These are phyloP conservation scores for Malus domestica DNA, from an alignment of 306 rosid species.

Conservation along the genomic window ASM211411v1 NC_041797.1:953001-953500, in stretches of 20 bases:
- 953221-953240: not conserved
- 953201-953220: not conserved
- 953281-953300: not conserved
- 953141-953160: not conserved
- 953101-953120: not conserved
- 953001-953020: constrained; percentile 38
- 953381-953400: constrained; percentile 27
- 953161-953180: not conserved
- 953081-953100: constrained; percentile 5
- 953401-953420: constrained; percentile 58
- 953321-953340: not conserved
- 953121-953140: not conserved
- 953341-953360: not conserved
- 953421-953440: constrained; percentile 50
- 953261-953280: not conserved
- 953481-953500: constrained; percentile 70
- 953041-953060: not conserved
- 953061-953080: not conserved
- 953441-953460: constrained; percentile 32
- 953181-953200: not conserved
- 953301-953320: not conserved
- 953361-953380: not conserved
- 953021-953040: not conserved
- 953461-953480: constrained; percentile 44
- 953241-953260: not conserved